phyloP scores from a whole-genome alignment of 495 filamentous ascomycete species.

The Penicillium subrubescens region DNA sequence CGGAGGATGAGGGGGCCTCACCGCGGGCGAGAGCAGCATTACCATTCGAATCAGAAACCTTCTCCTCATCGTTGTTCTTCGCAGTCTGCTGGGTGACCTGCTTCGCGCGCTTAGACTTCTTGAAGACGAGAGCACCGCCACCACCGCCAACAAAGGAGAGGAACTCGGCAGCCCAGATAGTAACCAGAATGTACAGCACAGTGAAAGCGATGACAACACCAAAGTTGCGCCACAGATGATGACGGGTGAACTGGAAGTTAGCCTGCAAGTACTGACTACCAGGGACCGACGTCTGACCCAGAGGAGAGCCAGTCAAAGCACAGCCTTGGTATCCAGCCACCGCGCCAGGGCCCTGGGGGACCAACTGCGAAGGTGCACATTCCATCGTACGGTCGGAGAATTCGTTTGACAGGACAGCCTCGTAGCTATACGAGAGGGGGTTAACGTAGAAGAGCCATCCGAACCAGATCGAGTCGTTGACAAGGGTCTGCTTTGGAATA shows the following conservation, averaged over 20 bases:
- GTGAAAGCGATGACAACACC: conserved; percentile 72
- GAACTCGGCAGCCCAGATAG: conserved; percentile 59
- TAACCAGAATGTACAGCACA: conserved; percentile 69
- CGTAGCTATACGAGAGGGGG: conserved; percentile 74
- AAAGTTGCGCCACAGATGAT: conserved; percentile 79
- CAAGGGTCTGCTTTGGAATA: conserved; percentile 67
- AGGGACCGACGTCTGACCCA: conserved; percentile 47
- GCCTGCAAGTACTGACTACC: conserved; percentile 62
- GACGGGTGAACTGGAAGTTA: conserved; percentile 60
- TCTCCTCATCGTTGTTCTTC: conserved; percentile 51
- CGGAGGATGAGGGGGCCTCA: conserved; percentile 41
- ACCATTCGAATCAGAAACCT: conserved; percentile 32
- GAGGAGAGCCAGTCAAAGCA: conserved; percentile 56
- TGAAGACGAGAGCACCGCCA: conserved; percentile 67
- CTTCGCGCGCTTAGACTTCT: conserved; percentile 63
- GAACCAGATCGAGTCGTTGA: conserved; percentile 72
- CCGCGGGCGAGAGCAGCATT: conserved; percentile 48
- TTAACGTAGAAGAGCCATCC: conserved; percentile 77
- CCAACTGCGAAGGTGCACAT: conserved; percentile 58
- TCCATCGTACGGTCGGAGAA: conserved; percentile 61
- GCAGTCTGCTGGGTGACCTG: conserved; percentile 46
- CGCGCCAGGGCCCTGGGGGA: conserved; percentile 56
- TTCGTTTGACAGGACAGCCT: conserved; percentile 70
- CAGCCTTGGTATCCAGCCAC: conserved; percentile 61
- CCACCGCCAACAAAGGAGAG: conserved; percentile 55